These are phyloP conservation scores for Helicostylum pulchrum DNA, from an alignment of 192 early-diverging fungal genomes.

Conservation along the genomic window DNA sequence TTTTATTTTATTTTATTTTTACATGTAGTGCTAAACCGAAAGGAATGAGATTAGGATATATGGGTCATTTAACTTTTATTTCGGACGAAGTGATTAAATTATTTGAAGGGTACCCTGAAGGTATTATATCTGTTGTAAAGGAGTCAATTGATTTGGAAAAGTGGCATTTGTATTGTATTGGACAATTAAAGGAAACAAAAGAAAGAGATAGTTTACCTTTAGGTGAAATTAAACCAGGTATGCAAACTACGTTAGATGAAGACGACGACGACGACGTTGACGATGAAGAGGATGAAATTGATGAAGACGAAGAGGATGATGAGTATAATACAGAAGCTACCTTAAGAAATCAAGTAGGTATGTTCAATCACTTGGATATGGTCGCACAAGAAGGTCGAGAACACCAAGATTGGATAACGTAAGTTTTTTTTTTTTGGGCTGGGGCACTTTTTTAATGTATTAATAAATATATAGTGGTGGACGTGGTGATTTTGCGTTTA, in stretches of 20 bases:
- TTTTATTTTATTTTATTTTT: neutral
- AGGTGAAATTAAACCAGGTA: constrained; percentile 40
- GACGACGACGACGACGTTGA: constrained; percentile 25
- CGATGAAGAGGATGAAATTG: constrained; percentile 29
- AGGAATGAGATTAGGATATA: constrained; percentile 90
- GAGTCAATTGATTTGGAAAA: constrained; percentile 47
- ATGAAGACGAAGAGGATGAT: constrained; percentile 16
- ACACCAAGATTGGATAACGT: too few relatives aligned
- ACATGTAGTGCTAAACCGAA: constrained; percentile 71
- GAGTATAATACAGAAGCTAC: constrained; percentile 4
- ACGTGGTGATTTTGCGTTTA: constrained; percentile 1
- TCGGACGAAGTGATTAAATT: constrained; percentile 93
- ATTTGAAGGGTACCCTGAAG: constrained; percentile 64
- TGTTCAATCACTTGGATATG: neutral
- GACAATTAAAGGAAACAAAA: constrained; percentile 20
- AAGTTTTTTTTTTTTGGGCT: neutral
- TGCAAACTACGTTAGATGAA: constrained; percentile 1
- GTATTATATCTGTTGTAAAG: constrained; percentile 26
- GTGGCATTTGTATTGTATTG: constrained; percentile 51
- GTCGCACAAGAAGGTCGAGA: neutral
- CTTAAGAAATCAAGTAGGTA: neutral
- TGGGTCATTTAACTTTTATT: constrained; percentile 98
- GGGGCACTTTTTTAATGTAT: neutral
- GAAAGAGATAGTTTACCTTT: constrained; percentile 39
- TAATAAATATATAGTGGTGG: neutral